Evolutionary conservation across 129 eudicot species (phyloP).

Genomic region (Helianthus annuus): DNA sequence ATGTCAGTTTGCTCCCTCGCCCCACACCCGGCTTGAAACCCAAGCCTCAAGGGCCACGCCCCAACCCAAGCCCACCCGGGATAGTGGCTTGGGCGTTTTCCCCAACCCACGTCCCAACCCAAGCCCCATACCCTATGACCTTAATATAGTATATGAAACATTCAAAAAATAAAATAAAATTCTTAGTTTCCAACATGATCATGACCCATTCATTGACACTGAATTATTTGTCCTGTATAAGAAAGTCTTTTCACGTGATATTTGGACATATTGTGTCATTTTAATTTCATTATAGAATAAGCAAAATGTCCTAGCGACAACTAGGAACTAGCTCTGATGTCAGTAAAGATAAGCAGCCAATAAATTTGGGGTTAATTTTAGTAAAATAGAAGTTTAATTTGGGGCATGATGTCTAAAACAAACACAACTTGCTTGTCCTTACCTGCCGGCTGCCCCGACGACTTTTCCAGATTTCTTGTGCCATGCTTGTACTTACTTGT

Average conservation of each 20-base stretch:
- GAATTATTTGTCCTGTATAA: not conserved
- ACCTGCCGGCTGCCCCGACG: not conserved
- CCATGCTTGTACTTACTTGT: too few species aligned
- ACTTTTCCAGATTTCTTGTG: not conserved
- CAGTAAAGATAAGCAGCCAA: not conserved
- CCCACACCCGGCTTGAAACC: too few species aligned
- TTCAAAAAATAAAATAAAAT: too few species aligned
- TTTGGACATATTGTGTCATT: not conserved
- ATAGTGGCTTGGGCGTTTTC: too few species aligned
- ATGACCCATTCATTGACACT: not conserved
- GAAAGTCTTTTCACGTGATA: not conserved
- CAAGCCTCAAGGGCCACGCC: too few species aligned
- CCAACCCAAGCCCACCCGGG: too few species aligned
- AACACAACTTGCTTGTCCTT: conserved; percentile 1
- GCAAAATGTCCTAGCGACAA: too few species aligned
- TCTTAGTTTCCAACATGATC: too few species aligned
- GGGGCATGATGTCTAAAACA: not conserved
- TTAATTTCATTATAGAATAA: not conserved
- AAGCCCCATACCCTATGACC: too few species aligned
- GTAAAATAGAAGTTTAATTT: not conserved
- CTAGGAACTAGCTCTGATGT: not conserved
- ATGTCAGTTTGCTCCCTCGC: too few species aligned
- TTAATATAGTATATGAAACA: too few species aligned
- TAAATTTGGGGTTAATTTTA: not conserved
- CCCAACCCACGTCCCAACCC: too few species aligned